Conservation (phyloP, 306 rosid species). For the Aeschynomene evenia region DNA sequence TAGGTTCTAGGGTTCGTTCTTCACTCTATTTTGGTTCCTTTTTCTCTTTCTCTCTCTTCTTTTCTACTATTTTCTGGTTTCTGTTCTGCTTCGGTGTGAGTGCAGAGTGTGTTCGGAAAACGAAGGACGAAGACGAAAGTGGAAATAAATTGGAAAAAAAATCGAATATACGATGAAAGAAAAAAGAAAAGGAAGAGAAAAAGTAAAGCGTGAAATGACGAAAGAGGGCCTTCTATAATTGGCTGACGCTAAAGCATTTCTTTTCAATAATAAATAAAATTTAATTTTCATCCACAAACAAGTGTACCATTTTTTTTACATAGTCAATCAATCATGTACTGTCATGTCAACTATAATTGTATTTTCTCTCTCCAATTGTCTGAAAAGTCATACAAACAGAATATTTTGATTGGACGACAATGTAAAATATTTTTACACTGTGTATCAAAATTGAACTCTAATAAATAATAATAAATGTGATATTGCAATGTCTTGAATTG, state of each 20-base stretch:
- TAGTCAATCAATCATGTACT: too few species aligned
- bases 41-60: background rate
- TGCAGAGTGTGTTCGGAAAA: slow-evolving; percentile 46
- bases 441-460: too few species aligned
- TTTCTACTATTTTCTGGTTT: background rate
- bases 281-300: too few species aligned
- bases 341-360: too few species aligned
- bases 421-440: too few species aligned
- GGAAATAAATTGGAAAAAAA: slow-evolving; percentile 1
- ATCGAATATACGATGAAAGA: background rate
- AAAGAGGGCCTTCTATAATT: slow-evolving; percentile 35
- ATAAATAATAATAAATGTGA: too few species aligned
- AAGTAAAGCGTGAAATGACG: slow-evolving; percentile 29
- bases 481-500: too few species aligned
- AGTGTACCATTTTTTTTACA: too few species aligned
- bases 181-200: slow-evolving; percentile 20
- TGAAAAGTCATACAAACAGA: too few species aligned
- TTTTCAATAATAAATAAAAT: too few species aligned
- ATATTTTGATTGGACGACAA: too few species aligned
- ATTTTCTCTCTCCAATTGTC: too few species aligned
- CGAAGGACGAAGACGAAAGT: slow-evolving; percentile 40
- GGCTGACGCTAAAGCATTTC: background rate
- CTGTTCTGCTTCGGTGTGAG: slow-evolving; percentile 18
- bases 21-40: background rate
- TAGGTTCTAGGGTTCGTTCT: slow-evolving; percentile 34